Evolutionary conservation across 305 asterid genomes (phyloP), one percentile per base, ranked within the genome.

Genomic region (Ruellia speciosa): DNA sequence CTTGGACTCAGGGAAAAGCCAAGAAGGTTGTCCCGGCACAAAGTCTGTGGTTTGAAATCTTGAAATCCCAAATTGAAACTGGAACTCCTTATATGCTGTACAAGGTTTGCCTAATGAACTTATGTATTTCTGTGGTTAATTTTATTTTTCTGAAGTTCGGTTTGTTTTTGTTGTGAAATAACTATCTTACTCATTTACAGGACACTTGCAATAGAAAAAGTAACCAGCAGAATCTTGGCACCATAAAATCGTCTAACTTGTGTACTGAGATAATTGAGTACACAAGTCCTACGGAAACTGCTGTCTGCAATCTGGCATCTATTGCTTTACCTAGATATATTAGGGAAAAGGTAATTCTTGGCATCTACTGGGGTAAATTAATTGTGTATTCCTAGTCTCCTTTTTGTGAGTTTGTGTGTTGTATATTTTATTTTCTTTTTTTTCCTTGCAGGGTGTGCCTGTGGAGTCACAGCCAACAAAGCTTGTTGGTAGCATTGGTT

Each of bases 81-180:
- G 99, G 99, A 65, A 86, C 90, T 47, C 99, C 99, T 31, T 92
- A 88, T 67, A 92, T 92, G 99, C 78, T 92, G 6, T 92, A 75
- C 64, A 92, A 92, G 96, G 99, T 86, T 54, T 52, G 4, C 34
- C 54, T 17, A 50, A 58, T 1, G 48, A 48, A 3, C 18, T 10
- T 1, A 13, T 41, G 18, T 9, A 2, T n/a, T n/a, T n/a, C n/a
- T n/a, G n/a, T n/a, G n/a, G n/a, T n/a, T n/a, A n/a, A n/a, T n/a
- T n/a, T n/a, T n/a, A n/a, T n/a, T n/a, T n/a, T n/a, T n/a, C n/a
- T n/a, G n/a, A n/a, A n/a, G n/a, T n/a, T n/a, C n/a, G n/a, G n/a
- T n/a, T n/a, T n/a, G n/a, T n/a, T n/a, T n/a, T n/a, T n/a, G n/a
- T n/a, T n/a, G n/a, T n/a, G n/a, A n/a, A n/a, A n/a, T n/a, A n/a